Percentiles rank a stretch among this genome's conserved stretches.
Evolutionary conservation across 352 stramenopile species (phyloP).

Genomic region (Sclerospora graminicola): DNA sequence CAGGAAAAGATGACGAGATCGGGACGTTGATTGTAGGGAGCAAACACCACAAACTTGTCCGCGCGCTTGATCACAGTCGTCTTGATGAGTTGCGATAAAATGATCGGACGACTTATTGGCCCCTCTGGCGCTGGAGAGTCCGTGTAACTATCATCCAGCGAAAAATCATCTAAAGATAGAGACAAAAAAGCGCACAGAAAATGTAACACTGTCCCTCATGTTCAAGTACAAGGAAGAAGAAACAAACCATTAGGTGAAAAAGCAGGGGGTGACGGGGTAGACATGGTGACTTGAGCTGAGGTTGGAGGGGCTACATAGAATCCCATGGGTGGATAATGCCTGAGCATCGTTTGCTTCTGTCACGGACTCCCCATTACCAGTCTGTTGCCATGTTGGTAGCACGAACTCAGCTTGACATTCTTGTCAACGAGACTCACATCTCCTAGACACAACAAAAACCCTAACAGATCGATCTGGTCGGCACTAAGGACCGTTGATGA

Average conservation of each 20-base stretch:
- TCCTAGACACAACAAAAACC: conserved; percentile 60
- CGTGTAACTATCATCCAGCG: conserved; percentile 21
- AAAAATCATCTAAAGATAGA: conserved; percentile 31
- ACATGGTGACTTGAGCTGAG: conserved; percentile 13
- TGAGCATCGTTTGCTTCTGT: conserved; percentile 8
- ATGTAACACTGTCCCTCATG: no score
- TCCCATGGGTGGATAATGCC: conserved; percentile 34
- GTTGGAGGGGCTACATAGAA: conserved; percentile 35
- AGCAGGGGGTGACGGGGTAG: conserved; percentile 12
- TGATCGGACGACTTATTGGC: conserved; percentile 24
- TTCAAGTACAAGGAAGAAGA: neutral
- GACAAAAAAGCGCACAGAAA: conserved; percentile 1
- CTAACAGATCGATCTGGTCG: conserved; percentile 61
- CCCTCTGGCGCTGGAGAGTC: conserved; percentile 10
- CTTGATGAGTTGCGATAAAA: conserved; percentile 55
- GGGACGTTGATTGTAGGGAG: conserved; percentile 25
- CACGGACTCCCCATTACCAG: conserved; percentile 6
- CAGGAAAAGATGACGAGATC: conserved; percentile 87
- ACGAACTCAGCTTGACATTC: conserved; percentile 47
- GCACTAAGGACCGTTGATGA: conserved; percentile 41
- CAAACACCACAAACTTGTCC: conserved; percentile 38
- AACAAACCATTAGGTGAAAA: conserved; percentile 27
- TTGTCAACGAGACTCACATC: conserved; percentile 39
- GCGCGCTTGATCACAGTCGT: conserved; percentile 73
- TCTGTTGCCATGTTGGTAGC: conserved; percentile 55